Conservation (phyloP, 495 filamentous ascomycete genomes). For the Staphylotrichum longicolle region DNA sequence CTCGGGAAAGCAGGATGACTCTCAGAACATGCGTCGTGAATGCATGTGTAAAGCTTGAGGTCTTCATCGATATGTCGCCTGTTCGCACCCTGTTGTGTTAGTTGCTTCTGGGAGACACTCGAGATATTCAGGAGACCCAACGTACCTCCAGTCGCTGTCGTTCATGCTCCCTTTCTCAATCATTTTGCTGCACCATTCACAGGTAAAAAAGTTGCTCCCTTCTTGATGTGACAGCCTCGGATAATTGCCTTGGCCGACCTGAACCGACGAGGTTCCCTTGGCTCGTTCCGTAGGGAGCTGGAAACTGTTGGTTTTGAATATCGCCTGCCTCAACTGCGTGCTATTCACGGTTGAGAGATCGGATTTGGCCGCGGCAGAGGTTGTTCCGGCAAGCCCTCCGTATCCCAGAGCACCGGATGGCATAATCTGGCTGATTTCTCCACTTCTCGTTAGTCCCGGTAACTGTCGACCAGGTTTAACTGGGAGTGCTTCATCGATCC, state of each 20-base stretch:
- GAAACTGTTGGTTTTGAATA: background rate
- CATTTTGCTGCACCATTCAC: background rate
- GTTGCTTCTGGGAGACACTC: background rate
- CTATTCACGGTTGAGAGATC: no score
- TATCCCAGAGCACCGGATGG: no score
- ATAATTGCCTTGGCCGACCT: conserved; percentile 1
- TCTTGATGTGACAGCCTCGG: background rate
- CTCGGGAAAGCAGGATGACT: background rate
- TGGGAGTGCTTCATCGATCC: no score
- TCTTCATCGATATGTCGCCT: conserved; percentile 9
- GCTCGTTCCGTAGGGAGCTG: background rate
- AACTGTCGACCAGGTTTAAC: no score
- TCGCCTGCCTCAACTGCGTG: no score
- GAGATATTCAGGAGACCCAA: background rate
- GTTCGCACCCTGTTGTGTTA: background rate
- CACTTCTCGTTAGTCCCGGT: no score
- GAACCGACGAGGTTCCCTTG: background rate
- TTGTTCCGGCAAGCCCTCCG: no score
- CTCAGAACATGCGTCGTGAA: background rate
- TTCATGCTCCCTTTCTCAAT: background rate
- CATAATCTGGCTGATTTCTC: no score
- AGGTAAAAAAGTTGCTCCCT: background rate
- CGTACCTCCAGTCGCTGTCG: conserved; percentile 9
- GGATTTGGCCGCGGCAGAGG: no score
- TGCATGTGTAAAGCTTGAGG: conserved; percentile 8